Evolutionary conservation across 2,329 filamentous ascomycete species (phyloP).

Genomic region (Xylaria sp.): DNA sequence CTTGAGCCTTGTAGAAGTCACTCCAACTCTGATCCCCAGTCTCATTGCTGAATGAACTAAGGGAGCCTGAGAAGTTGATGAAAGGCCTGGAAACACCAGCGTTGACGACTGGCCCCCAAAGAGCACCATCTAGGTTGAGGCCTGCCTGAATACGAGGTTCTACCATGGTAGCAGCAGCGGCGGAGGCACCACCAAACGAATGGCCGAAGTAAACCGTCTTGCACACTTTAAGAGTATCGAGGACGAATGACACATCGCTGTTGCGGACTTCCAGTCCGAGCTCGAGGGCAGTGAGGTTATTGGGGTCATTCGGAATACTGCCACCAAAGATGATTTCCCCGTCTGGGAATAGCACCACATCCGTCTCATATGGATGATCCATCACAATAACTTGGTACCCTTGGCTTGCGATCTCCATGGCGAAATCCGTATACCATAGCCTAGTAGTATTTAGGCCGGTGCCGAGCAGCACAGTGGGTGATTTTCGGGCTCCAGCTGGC

Average conservation of each 20-base stretch:
- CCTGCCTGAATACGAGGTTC: conserved; percentile 27
- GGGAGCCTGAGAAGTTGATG: conserved; percentile 28
- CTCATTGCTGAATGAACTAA: conserved; percentile 13
- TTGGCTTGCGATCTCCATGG: conserved; percentile 29
- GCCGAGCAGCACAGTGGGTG: conserved; percentile 28
- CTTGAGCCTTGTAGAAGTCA: conserved; percentile 29
- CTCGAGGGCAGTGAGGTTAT: conserved; percentile 24
- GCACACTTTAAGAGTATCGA: conserved; percentile 24
- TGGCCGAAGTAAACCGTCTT: conserved; percentile 34
- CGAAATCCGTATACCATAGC: conserved; percentile 31
- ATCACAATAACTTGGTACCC: conserved; percentile 33
- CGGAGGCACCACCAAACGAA: conserved; percentile 32
- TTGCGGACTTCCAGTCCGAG: conserved; percentile 30
- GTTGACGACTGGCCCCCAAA: conserved; percentile 31
- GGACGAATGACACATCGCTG: conserved; percentile 26
- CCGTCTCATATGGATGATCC: conserved; percentile 34
- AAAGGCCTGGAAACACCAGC: conserved; percentile 27
- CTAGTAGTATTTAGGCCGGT: conserved; percentile 32
- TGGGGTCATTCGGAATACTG: conserved; percentile 19
- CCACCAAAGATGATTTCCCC: conserved; percentile 35
- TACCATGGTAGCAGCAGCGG: conserved; percentile 17
- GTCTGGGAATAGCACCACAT: conserved; percentile 32
- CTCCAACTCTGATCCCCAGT: conserved; percentile 25
- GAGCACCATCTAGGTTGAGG: conserved; percentile 28
- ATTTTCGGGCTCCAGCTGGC: conserved; percentile 7